phyloP scores from a whole-genome alignment of 148 eudicot species.

The Diospyros kaki region DNA sequence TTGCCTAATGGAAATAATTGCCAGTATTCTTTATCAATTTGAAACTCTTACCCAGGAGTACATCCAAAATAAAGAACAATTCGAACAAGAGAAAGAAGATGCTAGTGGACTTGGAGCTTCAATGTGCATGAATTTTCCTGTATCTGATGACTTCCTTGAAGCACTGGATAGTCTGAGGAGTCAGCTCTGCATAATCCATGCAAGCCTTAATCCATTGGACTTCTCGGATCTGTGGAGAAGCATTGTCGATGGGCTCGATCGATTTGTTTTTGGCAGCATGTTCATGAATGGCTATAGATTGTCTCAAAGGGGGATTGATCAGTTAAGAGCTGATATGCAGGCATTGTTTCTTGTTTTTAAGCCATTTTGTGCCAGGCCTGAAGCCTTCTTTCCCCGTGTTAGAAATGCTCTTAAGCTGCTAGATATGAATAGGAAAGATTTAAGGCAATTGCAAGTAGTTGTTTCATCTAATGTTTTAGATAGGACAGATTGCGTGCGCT shows the following conservation, averaged over 20 bases:
- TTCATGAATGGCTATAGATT: constrained; percentile 20
- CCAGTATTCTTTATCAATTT: constrained; percentile 40
- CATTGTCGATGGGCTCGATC: constrained; percentile 52
- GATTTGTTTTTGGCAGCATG: constrained; percentile 35
- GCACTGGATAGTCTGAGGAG: constrained; percentile 40
- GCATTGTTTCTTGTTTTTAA: constrained; percentile 38
- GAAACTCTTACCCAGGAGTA: constrained; percentile 30
- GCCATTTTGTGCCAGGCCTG: constrained; percentile 47
- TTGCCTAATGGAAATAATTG: constrained; percentile 40
- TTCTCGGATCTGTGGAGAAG: constrained; percentile 52
- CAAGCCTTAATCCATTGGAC: constrained; percentile 38
- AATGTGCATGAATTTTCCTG: constrained; percentile 1
- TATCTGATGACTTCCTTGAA: constrained; percentile 37
- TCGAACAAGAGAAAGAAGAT: constrained; percentile 17
- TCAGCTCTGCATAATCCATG: constrained; percentile 25
- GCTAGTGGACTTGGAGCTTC: constrained; percentile 7
- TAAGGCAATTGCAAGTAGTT: constrained; percentile 15
- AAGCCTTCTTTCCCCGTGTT: constrained; percentile 44
- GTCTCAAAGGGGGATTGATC: constrained; percentile 27
- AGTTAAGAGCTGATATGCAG: constrained; percentile 32
- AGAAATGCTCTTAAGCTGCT: constrained; percentile 38
- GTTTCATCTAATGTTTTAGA: constrained; percentile 6
- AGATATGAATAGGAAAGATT: constrained; percentile 25
- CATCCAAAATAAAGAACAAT: constrained; percentile 18
- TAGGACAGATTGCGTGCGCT: background rate